Base-by-base conservation (phyloP, 139 green algal genomes). In the Volvox africanus region DNA sequence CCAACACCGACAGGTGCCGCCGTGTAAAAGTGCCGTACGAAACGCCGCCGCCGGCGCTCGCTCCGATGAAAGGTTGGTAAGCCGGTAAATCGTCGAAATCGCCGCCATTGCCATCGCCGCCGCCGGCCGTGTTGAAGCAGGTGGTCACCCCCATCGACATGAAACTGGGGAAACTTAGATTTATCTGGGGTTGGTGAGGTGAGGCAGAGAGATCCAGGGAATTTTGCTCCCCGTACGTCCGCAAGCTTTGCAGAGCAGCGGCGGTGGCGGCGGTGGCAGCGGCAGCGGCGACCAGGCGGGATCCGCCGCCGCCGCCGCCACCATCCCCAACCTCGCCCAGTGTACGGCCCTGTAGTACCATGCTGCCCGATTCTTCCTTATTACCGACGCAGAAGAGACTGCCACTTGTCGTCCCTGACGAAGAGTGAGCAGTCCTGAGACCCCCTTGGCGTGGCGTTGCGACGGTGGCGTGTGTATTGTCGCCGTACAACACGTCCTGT, bases 401-500 rank as follows among this genome's bases (percentile, higher is more conserved):
- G 75, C 75, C 75, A 30, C 75, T 75, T 28, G 67, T 28, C 22
- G 67, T 75, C 5, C 67, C 3, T 26, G 24, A 28, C 67, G 14
- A 75, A 55, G 5, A 55, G 44, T 55, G 44, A 55, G 44, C 44
- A 9, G 44, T 55, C 44, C 44, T 5, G 44, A 55, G 5, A 9
- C 5, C 9, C 44, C 44, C 65, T 73, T 28, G 65, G 6, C 2
- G 65, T 18, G 71, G 32, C 26, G 71, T 32, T 9, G 71, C 30
- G 75, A 55, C 30, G 33, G 33, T 35, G 75, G 32, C 30, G 33
- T 1, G 32, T 28, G 44, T 55, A 55, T 55, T 3, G 12, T 81
- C 33, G 75, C 75, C 75, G 75, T 81, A 81, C 75, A 81, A 24
- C 13, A 81, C 33, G 33, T 81, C 75, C 32, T 55, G 75, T 35